A percentile compares a stretch with the other conserved stretches of the same genome.
These are phyloP conservation scores for Rhodomyrtus psidioides DNA, from an alignment of 441 rosid genomes.

Conservation along the genomic window DNA sequence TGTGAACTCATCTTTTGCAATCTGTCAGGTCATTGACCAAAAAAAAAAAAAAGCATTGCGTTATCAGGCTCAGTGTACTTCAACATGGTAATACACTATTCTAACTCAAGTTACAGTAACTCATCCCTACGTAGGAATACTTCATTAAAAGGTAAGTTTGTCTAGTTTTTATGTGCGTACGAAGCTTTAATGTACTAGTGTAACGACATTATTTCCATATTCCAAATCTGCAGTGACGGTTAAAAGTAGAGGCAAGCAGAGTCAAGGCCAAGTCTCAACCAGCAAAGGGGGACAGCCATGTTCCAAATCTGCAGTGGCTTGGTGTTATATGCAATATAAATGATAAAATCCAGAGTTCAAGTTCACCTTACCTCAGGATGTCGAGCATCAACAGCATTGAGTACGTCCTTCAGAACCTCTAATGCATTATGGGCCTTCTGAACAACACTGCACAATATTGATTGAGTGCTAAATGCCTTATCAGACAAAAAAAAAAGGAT, in stretches of 20 bases:
- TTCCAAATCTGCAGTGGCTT: neutral
- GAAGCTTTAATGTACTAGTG: neutral
- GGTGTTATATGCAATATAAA: neutral
- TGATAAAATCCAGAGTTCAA: neutral
- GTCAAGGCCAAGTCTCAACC: too few species aligned
- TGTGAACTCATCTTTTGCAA: constrained; percentile 83
- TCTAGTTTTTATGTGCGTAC: neutral
- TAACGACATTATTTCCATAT: neutral
- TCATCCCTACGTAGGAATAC: neutral
- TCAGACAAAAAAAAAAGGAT: neutral
- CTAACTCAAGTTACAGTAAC: neutral
- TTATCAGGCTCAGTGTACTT: neutral
- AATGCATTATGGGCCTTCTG: constrained; percentile 85
- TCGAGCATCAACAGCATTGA: constrained; percentile 80
- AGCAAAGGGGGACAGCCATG: neutral
- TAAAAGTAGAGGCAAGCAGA: too few species aligned
- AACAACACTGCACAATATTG: constrained; percentile 47
- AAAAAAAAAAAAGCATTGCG: neutral
- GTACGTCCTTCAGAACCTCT: constrained; percentile 90
- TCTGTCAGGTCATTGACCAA: constrained; percentile 31
- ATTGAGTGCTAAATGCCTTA: neutral
- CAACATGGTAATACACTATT: neutral
- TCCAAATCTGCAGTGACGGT: neutral
- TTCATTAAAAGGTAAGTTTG: neutral
- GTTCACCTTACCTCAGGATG: constrained; percentile 61